These are phyloP conservation scores for Yamadazyma oceani DNA, from an alignment of 1,139 yeast species.

Conservation along the genomic window DNA sequence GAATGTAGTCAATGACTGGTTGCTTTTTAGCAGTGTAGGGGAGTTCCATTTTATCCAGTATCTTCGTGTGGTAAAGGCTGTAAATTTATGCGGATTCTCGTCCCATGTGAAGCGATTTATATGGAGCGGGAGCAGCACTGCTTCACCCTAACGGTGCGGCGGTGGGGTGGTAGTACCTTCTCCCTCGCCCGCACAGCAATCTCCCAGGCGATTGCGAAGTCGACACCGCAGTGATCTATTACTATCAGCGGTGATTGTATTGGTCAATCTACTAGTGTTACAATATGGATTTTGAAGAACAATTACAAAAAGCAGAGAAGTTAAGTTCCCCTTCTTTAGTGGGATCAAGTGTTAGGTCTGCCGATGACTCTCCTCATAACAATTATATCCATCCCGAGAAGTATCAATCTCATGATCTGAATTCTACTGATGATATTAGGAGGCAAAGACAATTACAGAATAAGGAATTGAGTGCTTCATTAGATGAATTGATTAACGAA, in stretches of 20 bases:
- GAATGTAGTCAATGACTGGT: conserved; percentile 30
- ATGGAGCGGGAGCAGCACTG: no score
- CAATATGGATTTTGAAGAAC: conserved; percentile 56
- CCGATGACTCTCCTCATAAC: conserved; percentile 48
- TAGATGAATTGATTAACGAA: conserved; percentile 57
- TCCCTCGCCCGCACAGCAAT: no score
- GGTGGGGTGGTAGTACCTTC: no score
- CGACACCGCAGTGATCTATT: background rate
- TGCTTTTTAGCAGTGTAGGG: conserved; percentile 39
- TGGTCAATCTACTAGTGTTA: background rate
- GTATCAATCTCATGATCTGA: conserved; percentile 17
- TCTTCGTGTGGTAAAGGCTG: no score
- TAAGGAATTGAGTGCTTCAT: conserved; percentile 40
- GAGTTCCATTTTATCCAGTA: conserved; percentile 12
- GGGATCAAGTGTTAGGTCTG: conserved; percentile 54
- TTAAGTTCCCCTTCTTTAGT: conserved; percentile 55
- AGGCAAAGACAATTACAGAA: conserved; percentile 10
- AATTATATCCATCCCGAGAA: conserved; percentile 52
- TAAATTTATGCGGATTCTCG: no score
- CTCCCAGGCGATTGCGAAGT: background rate
- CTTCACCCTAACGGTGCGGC: no score
- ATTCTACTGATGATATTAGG: conserved; percentile 13
- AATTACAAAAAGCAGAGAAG: conserved; percentile 52
- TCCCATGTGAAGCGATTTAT: no score
- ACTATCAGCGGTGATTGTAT: background rate